These are phyloP conservation scores for Saitozyma podzolica DNA, from an alignment of 768 basidiomycete genomes.

Conservation along the genomic window DNA sequence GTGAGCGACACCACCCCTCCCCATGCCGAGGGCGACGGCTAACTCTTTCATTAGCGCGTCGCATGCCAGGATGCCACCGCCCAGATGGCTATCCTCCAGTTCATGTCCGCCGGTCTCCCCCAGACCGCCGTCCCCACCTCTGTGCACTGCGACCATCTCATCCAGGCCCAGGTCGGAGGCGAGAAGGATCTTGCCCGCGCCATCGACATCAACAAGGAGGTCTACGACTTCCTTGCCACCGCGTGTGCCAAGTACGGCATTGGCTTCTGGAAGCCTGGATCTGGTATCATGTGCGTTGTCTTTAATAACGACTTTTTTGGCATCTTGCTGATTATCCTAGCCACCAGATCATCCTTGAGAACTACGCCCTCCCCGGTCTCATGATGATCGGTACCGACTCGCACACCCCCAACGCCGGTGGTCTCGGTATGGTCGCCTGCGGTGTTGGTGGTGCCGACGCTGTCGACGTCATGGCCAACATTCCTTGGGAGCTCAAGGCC, in stretches of 20 bases:
- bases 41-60: conserved; percentile 52
- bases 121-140: conserved; percentile 97
- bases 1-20: conserved; percentile 59
- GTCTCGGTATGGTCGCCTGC: conserved; percentile 98
- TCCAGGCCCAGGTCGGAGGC: conserved; percentile 94
- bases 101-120: conserved; percentile 99
- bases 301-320: neutral
- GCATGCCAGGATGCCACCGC: conserved; percentile 59
- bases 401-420: conserved; percentile 98
- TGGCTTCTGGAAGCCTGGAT: conserved; percentile 99
- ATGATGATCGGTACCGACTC: conserved; percentile 99
- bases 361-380: conserved; percentile 98
- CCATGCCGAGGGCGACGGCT: neutral
- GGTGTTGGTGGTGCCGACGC: conserved; percentile 99
- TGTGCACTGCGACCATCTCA: conserved; percentile 98
- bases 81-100: conserved; percentile 98
- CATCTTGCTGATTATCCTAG: conserved; percentile 12
- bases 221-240: conserved; percentile 98
- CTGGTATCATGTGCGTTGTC: conserved; percentile 75
- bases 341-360: conserved; percentile 97
- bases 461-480: conserved; percentile 95
- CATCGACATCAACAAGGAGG: conserved; percentile 92
- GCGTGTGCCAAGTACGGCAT: conserved; percentile 97
- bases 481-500: conserved; percentile 99
- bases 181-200: conserved; percentile 90